A percentile compares a stretch with the other conserved stretches of the same genome.
These are phyloP conservation scores for Raphanus raphanistrum DNA, from an alignment of 345 rosid genomes.

Conservation along the genomic window DNA sequence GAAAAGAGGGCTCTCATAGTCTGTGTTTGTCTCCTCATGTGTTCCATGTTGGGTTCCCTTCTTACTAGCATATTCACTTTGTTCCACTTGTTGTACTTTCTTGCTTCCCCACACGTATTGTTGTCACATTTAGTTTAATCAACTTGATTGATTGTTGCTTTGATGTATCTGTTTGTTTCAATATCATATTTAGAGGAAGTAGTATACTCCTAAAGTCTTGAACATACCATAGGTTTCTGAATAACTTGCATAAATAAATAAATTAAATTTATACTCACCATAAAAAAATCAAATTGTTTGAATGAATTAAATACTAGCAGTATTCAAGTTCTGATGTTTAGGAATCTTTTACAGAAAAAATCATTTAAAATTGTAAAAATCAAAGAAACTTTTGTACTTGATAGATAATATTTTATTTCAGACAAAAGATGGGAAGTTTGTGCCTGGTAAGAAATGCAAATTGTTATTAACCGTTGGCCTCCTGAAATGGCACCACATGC, in stretches of 20 bases:
- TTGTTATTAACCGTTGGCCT: conserved; percentile 2
- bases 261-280: neutral
- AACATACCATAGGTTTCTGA: neutral
- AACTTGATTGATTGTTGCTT: neutral
- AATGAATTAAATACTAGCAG: neutral
- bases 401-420: neutral
- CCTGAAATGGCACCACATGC: conserved; percentile 42
- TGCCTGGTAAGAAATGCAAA: conserved; percentile 6
- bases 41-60: conserved; percentile 74
- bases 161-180: neutral
- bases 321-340: neutral
- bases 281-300: neutral
- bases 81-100: conserved; percentile 9
- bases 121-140: neutral
- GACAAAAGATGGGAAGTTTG: conserved; percentile 12
- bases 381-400: conserved; percentile 25
- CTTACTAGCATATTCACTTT: conserved; percentile 39
- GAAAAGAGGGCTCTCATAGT: conserved; percentile 44
- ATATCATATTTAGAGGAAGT: too few relatives aligned
- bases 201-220: neutral
- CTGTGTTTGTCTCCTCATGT: conserved; percentile 65
- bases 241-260: neutral
- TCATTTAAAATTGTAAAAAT: neutral
- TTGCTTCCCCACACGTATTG: conserved; percentile 1
- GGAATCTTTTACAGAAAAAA: neutral